These are phyloP conservation scores for Vitis hybrid DNA, from an alignment of 177 flowering plant genomes.

Conservation along the genomic window DNA sequence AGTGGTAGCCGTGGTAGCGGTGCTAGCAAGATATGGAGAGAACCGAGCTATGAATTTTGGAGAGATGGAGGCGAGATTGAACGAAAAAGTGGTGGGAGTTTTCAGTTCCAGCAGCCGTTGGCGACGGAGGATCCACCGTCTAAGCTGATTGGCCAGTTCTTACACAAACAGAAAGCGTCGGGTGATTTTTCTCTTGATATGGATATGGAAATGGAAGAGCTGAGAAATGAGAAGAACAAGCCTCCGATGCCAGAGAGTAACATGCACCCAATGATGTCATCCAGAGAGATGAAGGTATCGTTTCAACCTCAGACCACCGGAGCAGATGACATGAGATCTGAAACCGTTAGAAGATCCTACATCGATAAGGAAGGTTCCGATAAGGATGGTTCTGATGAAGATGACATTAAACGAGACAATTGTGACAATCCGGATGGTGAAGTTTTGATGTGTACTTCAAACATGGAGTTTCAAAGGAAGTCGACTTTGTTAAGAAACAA, in stretches of 20 bases:
- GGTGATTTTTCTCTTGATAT: conserved; percentile 45
- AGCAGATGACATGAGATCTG: too few species aligned
- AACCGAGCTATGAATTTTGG: conserved; percentile 49
- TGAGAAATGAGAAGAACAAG: background rate
- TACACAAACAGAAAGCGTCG: conserved; percentile 30
- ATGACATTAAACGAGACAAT: too few species aligned
- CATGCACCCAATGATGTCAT: background rate
- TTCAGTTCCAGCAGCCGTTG: conserved; percentile 8
- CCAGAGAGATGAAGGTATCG: conserved; percentile 25
- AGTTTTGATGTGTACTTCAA: conserved; percentile 46
- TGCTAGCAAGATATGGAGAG: conserved; percentile 30
- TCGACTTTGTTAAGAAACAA: conserved; percentile 24
- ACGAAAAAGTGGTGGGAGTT: background rate
- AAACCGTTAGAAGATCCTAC: too few species aligned
- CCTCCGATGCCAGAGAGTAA: conserved; percentile 18
- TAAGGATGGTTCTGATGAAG: too few species aligned
- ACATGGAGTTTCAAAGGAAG: conserved; percentile 23
- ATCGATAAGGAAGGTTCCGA: too few species aligned
- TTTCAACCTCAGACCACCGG: conserved; percentile 12
- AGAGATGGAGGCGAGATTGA: conserved; percentile 9
- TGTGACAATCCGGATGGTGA: conserved; percentile 10
- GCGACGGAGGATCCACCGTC: conserved; percentile 38
- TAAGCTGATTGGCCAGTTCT: conserved; percentile 40
- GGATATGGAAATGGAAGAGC: conserved; percentile 55
- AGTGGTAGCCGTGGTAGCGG: background rate